Evolutionary conservation across 495 filamentous ascomycete species (phyloP).

Genomic region (Neurospora sp.): DNA sequence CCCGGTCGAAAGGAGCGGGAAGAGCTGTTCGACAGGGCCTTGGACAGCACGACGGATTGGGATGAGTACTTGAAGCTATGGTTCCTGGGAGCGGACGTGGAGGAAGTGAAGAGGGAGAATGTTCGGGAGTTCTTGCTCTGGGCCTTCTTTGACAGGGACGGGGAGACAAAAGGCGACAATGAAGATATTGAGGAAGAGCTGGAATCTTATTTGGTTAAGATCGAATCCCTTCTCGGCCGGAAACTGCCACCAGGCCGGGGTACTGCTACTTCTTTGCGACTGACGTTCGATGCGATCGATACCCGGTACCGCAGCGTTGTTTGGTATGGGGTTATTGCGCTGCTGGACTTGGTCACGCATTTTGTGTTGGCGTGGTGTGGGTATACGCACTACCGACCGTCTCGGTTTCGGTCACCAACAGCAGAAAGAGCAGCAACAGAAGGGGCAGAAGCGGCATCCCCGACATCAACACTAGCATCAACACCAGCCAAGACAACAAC

Average conservation of each 20-base stretch:
- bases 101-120: constrained; percentile 54
- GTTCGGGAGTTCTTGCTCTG: constrained; percentile 54
- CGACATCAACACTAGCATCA: background rate
- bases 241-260: constrained; percentile 41
- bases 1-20: constrained; percentile 28
- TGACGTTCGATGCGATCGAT: constrained; percentile 54
- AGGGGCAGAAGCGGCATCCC: background rate
- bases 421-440: background rate
- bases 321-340: constrained; percentile 47
- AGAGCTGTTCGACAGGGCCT: constrained; percentile 45
- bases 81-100: constrained; percentile 50
- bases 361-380: constrained; percentile 34
- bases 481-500: constrained; percentile 14
- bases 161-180: constrained; percentile 17
- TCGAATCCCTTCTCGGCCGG: constrained; percentile 40
- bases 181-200: constrained; percentile 44
- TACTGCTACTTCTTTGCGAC: constrained; percentile 41
- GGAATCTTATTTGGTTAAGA: constrained; percentile 39
- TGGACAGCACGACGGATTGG: constrained; percentile 41
- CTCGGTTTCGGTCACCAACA: background rate
- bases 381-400: constrained; percentile 34
- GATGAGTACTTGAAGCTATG: constrained; percentile 49
- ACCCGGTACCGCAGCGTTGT: constrained; percentile 50
- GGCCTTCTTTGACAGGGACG: constrained; percentile 47
- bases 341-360: constrained; percentile 29